Base-by-base conservation (phyloP, 768 basidiomycete genomes). In the Hypsizygus marmoreus region DNA sequence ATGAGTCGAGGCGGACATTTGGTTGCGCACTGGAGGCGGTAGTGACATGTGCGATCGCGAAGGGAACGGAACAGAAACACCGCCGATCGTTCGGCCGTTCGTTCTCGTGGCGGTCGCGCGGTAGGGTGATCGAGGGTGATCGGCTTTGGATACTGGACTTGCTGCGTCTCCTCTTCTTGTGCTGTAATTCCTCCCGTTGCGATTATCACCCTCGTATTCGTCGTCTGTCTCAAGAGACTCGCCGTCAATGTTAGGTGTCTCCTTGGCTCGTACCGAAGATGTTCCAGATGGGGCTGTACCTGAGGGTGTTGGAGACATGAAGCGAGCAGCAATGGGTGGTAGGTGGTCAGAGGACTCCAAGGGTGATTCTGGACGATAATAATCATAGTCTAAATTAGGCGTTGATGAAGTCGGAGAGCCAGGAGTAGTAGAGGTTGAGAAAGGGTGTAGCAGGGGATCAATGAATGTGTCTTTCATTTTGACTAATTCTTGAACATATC, bases 401-500 rank as follows among this genome's bases (percentile, higher is more conserved):
- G 80, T 80, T 0, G 81, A 80, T 9, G 82, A 73, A 24, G 71
- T 59, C 6, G 81, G 76, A 4, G 82, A 74, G n/a, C 71, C 56
- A 0, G 65, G 50, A 11, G 65, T 62, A 1, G 69, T 61, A 6
- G 74, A 69, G 7, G 73, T 58, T 16, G 84, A 79, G 57, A 81
- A 91, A 9, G 92, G 91, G 68, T 95, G 93, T 12, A 97, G 79
- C 25, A 95, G 78, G 7, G 90, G 86, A 51, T 88, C 86, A 57
- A 94, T 90, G 58, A 97, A 97, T 0, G 89, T 93, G 53, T 94
- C 91, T 70, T 91, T 93, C 81, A 97, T 86, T 69, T 88, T 91
- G 56, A 83, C 67, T 8, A 97, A 78, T 58, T 97, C 95, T 56
- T 80, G 80, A 26, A 97, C 92, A 61, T 97, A 97, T 82, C 94